Base-by-base conservation (phyloP, 192 early-diverging fungal genomes). In the Dimargaris verticillata region DNA sequence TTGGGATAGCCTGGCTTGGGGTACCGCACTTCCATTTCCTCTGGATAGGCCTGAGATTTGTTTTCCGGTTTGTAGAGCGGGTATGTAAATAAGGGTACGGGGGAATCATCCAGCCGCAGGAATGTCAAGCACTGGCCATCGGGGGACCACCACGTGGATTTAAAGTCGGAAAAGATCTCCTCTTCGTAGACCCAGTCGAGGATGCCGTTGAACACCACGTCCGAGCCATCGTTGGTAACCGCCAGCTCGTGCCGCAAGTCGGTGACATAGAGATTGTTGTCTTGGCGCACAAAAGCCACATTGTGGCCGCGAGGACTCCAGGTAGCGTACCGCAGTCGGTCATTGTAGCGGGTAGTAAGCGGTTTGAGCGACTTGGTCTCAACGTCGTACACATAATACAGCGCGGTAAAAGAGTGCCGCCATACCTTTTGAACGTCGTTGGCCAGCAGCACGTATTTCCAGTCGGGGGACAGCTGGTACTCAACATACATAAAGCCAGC, bases 181-280 rank as follows among this genome's bases (percentile, higher is more conserved):
- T 98, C 95, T 69, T 96, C 93, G 62, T 98, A 98, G 0, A 95
- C 92, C 95, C 95, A 98, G 70, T 98, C 95, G n/a, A 91, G 83
- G 9, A 95, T 76, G 9, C 93, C 95, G 65, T 96, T 96, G 63
- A 93, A 87, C 22, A 95, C 78, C 26, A 73, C 78, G 33, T 71
- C 72, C 26, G 84, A 83, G 15, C 93, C 92, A 68, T 95, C 93
- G 52, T 73, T 78, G 1, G 95, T 98, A 33, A 96, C 73, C 46
- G 81, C 83, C 47, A 79, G 78, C 58, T 90, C 83, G 17, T 74
- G 68, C 53, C 43, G 44, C 64, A 86, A 68, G 64, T 91, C 83
- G 3, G 83, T 87, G 20, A 93, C 75, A 69, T 84, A 89, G 10
- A 98, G 41, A 63, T 98, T 81, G 69, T 96, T 95, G 67, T 89